Conservation (phyloP, 257 asterid genomes). For the Scutellaria galericulata region DNA sequence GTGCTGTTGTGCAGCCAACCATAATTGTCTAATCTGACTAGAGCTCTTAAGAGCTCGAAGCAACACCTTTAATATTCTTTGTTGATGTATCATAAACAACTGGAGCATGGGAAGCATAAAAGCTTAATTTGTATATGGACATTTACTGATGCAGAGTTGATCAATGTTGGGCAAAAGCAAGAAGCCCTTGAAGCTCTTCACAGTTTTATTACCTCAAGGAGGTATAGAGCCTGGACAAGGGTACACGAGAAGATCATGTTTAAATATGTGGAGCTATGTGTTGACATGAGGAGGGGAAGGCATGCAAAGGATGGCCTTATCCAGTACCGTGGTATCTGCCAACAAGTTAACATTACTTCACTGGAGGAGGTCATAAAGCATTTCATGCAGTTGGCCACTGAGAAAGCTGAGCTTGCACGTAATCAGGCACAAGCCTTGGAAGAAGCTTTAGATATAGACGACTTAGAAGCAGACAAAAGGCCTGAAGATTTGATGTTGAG, state of each 20-base stretch:
- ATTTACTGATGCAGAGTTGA: conserved; percentile 69
- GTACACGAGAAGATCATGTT: conserved; percentile 87
- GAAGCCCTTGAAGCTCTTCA: conserved; percentile 93
- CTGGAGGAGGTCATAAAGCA: conserved; percentile 95
- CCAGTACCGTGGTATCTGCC: conserved; percentile 93
- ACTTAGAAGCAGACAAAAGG: conserved; percentile 88
- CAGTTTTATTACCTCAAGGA: conserved; percentile 80
- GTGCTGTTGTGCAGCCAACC: too few relatives aligned
- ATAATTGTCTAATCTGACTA: too few relatives aligned
- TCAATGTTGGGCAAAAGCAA: conserved; percentile 90
- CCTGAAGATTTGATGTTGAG: conserved; percentile 98
- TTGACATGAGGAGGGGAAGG: conserved; percentile 95
- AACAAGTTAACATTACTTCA: conserved; percentile 86
- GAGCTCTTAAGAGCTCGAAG: neutral
- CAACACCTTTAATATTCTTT: neutral
- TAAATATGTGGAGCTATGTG: conserved; percentile 91
- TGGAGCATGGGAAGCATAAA: neutral
- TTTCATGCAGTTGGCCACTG: conserved; percentile 92
- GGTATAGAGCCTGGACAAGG: conserved; percentile 94
- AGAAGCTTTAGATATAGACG: conserved; percentile 90
- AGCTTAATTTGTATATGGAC: neutral
- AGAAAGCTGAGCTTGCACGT: conserved; percentile 88
- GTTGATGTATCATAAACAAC: too few relatives aligned
- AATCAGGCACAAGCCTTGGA: conserved; percentile 83
- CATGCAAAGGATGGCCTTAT: conserved; percentile 96